Percentiles rank a stretch among this genome's conserved stretches.
Conservation (phyloP, 1,284 basidiomycete species). For the Calocybe gambosa region DNA sequence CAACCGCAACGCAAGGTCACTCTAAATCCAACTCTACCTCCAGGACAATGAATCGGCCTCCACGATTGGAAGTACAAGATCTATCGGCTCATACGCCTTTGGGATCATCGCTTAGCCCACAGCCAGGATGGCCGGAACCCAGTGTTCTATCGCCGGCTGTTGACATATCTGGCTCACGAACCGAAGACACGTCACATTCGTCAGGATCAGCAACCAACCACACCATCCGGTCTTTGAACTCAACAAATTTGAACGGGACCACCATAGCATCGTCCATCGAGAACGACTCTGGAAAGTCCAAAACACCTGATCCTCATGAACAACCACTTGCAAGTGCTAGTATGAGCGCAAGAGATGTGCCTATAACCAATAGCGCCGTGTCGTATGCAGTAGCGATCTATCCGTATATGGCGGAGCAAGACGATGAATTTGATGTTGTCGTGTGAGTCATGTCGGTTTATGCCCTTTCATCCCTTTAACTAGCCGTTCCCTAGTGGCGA, state of each 20-base stretch:
- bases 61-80: slow-evolving; percentile 61
- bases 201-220: slow-evolving; percentile 19
- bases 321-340: slow-evolving; percentile 21
- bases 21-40: slow-evolving; percentile 32
- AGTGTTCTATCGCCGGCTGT: slow-evolving; percentile 54
- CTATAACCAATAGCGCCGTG: slow-evolving; percentile 50
- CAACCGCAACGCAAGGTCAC: slow-evolving; percentile 34
- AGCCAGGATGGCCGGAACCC: slow-evolving; percentile 69
- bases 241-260: slow-evolving; percentile 24
- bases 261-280: slow-evolving; percentile 16
- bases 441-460: slow-evolving; percentile 57
- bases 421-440: slow-evolving; percentile 96
- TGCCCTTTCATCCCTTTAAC: slow-evolving; percentile 13
- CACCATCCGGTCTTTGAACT: slow-evolving; percentile 5
- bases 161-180: slow-evolving; percentile 28
- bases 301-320: slow-evolving; percentile 14
- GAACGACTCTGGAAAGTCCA: slow-evolving; percentile 16
- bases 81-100: slow-evolving; percentile 34
- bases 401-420: slow-evolving; percentile 93
- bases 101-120: slow-evolving; percentile 48
- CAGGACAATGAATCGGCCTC: slow-evolving; percentile 44
- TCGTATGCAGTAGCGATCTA: slow-evolving; percentile 90
- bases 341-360: slow-evolving; percentile 27
- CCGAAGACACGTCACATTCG: slow-evolving; percentile 28
- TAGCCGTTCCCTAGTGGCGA: slow-evolving; percentile 51